Percentiles rank a stretch among this genome's conserved stretches.
Evolutionary conservation across 495 filamentous ascomycete species (phyloP).

Genomic region (Glonium stellatum): DNA sequence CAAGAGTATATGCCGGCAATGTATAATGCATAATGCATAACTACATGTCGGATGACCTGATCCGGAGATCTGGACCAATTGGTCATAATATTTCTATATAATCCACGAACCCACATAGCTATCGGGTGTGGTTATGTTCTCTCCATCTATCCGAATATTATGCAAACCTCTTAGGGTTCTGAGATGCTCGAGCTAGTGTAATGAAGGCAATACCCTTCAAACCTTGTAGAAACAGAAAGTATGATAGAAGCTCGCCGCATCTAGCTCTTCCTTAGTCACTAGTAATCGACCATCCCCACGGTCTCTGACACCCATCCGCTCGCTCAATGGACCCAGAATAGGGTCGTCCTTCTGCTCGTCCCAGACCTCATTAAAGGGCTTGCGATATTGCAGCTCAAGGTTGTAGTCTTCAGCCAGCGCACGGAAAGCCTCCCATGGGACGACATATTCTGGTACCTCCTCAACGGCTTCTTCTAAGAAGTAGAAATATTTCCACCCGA

Average conservation of each 20-base stretch:
- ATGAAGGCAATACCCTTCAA: slow-evolving; percentile 33
- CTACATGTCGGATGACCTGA: too few relatives aligned
- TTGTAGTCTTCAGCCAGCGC: slow-evolving; percentile 93
- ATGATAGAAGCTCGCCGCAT: slow-evolving; percentile 83
- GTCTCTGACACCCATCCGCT: slow-evolving; percentile 87
- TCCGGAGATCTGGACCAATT: too few relatives aligned
- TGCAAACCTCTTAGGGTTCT: neutral
- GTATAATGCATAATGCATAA: too few relatives aligned
- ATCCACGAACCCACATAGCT: neutral
- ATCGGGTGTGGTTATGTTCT: neutral
- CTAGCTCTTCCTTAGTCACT: slow-evolving; percentile 76
- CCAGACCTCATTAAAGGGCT: slow-evolving; percentile 84
- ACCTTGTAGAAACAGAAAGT: slow-evolving; percentile 94
- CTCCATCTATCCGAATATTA: too few relatives aligned
- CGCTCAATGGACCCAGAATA: slow-evolving; percentile 72
- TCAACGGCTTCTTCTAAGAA: slow-evolving; percentile 93
- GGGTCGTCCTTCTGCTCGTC: slow-evolving; percentile 76
- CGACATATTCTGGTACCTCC: slow-evolving; percentile 93
- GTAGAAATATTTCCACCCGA: slow-evolving; percentile 96
- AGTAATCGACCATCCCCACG: slow-evolving; percentile 57
- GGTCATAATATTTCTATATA: too few relatives aligned
- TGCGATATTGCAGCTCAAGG: slow-evolving; percentile 87
- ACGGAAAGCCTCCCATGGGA: slow-evolving; percentile 96
- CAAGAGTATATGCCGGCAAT: too few relatives aligned
- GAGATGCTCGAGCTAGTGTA: neutral